These are phyloP conservation scores for Kernera saxatilis DNA, from an alignment of 345 rosid species.

Conservation along the genomic window DNA sequence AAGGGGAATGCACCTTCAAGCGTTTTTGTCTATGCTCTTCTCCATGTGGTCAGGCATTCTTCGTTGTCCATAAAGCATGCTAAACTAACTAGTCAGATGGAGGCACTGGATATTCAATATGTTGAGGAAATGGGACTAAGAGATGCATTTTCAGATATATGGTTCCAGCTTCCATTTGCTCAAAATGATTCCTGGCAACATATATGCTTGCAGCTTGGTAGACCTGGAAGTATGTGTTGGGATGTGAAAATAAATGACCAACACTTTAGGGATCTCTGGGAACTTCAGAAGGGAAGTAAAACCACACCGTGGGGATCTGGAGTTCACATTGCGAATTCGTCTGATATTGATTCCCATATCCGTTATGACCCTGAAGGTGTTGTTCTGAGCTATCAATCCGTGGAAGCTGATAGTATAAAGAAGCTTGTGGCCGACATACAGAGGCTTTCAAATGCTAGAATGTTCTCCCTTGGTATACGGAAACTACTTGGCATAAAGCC, in stretches of 20 bases:
- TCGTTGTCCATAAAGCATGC: slow-evolving; percentile 92
- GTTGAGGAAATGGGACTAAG: slow-evolving; percentile 80
- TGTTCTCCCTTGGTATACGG: slow-evolving; percentile 90
- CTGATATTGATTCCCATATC: slow-evolving; percentile 91
- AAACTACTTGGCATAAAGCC: slow-evolving; percentile 85
- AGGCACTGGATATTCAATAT: slow-evolving; percentile 75
- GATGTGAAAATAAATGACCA: slow-evolving; percentile 96
- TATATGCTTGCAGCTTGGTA: slow-evolving; percentile 95
- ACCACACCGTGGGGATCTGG: slow-evolving; percentile 86
- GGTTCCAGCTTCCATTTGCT: slow-evolving; percentile 92
- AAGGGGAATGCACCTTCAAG: slow-evolving; percentile 85
- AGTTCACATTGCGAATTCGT: slow-evolving; percentile 87
- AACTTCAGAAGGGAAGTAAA: slow-evolving; percentile 85
- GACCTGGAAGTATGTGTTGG: slow-evolving; percentile 98
- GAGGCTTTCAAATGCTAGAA: slow-evolving; percentile 96
- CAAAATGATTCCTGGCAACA: slow-evolving; percentile 82
- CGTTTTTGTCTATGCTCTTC: slow-evolving; percentile 79
- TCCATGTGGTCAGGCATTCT: slow-evolving; percentile 91
- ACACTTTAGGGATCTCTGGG: slow-evolving; percentile 97
- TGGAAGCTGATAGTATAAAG: slow-evolving; percentile 85
- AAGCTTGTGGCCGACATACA: slow-evolving; percentile 86
- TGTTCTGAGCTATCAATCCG: slow-evolving; percentile 88
- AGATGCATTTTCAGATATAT: slow-evolving; percentile 78
- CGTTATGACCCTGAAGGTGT: slow-evolving; percentile 96
- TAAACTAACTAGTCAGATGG: slow-evolving; percentile 95